These are phyloP conservation scores for Camelina laxa DNA, from an alignment of 345 rosid genomes.

Conservation along the genomic window DNA sequence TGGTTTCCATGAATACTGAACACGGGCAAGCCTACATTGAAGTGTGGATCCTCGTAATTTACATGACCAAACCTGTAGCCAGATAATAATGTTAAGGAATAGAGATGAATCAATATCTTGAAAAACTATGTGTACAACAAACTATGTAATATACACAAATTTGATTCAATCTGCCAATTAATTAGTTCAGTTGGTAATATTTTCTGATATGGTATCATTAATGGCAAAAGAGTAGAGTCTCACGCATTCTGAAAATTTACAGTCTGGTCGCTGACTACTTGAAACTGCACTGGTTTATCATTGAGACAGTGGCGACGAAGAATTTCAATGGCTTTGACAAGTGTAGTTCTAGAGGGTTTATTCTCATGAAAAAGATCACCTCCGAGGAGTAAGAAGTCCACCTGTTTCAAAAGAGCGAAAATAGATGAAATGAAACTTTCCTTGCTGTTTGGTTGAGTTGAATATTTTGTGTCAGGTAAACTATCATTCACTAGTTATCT, in stretches of 20 bases:
- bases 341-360: constrained; percentile 93
- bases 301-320: constrained; percentile 94
- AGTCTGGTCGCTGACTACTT: constrained; percentile 99
- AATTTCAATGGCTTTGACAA: constrained; percentile 94
- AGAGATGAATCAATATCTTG: constrained; percentile 25
- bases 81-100: constrained; percentile 29
- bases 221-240: constrained; percentile 35
- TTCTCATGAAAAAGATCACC: constrained; percentile 99
- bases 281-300: constrained; percentile 89
- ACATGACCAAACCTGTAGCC: constrained; percentile 91
- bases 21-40: constrained; percentile 95
- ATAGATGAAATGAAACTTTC: neutral
- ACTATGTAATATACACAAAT: constrained; percentile 4
- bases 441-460: neutral
- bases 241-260: constrained; percentile 85
- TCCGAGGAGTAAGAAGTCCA: constrained; percentile 89
- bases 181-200: neutral
- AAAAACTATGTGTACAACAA: constrained; percentile 1
- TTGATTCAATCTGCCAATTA: constrained; percentile 20
- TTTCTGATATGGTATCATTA: constrained; percentile 22
- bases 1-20: constrained; percentile 99
- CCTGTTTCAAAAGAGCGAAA: constrained; percentile 51
- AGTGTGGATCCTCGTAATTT: constrained; percentile 98
- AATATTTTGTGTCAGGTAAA: neutral
- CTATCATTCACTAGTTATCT: constrained; percentile 3